Evolutionary conservation across 2,329 filamentous ascomycete species (phyloP).

Genomic region (Tolypocladium tundrense): DNA sequence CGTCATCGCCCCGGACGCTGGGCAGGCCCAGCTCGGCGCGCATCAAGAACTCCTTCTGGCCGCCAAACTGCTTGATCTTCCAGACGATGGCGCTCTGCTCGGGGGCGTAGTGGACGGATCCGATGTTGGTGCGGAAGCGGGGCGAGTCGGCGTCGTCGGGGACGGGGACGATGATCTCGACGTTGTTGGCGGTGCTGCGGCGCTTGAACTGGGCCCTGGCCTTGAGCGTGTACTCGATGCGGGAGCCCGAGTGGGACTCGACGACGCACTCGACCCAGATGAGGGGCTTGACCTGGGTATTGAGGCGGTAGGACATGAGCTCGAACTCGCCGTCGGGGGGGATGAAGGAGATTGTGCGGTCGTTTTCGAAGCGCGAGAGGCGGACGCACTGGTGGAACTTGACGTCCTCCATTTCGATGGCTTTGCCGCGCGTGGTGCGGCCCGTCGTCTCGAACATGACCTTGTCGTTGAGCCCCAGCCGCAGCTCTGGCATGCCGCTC

Average conservation of each 20-base stretch:
- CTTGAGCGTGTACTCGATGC: slow-evolving; percentile 99
- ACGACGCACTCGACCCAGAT: slow-evolving; percentile 99
- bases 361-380: slow-evolving; percentile 93
- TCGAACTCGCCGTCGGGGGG: slow-evolving; percentile 98
- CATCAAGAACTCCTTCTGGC: slow-evolving; percentile 98
- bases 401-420: slow-evolving; percentile 99
- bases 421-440: slow-evolving; percentile 85
- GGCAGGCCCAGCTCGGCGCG: slow-evolving; percentile 89
- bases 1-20: slow-evolving; percentile 88
- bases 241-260: slow-evolving; percentile 86
- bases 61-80: slow-evolving; percentile 99
- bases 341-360: slow-evolving; percentile 97
- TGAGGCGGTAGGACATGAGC: slow-evolving; percentile 97
- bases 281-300: slow-evolving; percentile 95
- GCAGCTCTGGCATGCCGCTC: slow-evolving; percentile 93
- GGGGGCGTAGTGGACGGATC: slow-evolving; percentile 92
- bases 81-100: slow-evolving; percentile 97
- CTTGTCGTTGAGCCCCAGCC: slow-evolving; percentile 93
- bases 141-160: slow-evolving; percentile 95
- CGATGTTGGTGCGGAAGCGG: slow-evolving; percentile 94
- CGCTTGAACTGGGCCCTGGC: slow-evolving; percentile 97
- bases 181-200: slow-evolving; percentile 94
- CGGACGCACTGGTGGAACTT: slow-evolving; percentile 99
- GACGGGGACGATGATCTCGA: slow-evolving; percentile 94
- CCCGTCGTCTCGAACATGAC: slow-evolving; percentile 99